Evolutionary conservation across 1,284 basidiomycete species (phyloP).

Genomic region (Sutorius eximius): DNA sequence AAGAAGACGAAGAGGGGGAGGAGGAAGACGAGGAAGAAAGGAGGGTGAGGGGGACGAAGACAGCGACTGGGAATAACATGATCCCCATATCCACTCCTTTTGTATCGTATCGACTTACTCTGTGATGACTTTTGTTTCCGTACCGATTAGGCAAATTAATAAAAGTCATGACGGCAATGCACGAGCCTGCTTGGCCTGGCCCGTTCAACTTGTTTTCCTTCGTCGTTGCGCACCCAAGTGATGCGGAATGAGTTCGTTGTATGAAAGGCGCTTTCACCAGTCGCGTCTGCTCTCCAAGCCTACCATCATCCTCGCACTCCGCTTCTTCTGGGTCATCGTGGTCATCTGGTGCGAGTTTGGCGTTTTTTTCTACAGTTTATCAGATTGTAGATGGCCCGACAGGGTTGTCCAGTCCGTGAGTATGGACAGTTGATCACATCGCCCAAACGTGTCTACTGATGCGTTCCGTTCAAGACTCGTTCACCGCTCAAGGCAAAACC

Average conservation of each 20-base stretch:
- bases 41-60: conserved; percentile 54
- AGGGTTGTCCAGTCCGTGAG: conserved; percentile 31
- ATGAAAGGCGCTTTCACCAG: conserved; percentile 28
- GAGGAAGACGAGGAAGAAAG: conserved; percentile 31
- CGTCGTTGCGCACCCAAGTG: not conserved
- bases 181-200: not conserved
- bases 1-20: conserved; percentile 41
- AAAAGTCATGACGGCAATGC: conserved; percentile 4
- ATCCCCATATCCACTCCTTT: not conserved
- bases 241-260: conserved; percentile 32
- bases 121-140: conserved; percentile 1
- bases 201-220: not conserved
- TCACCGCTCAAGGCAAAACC: conserved; percentile 29
- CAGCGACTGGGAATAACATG: conserved; percentile 68
- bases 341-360: conserved; percentile 74
- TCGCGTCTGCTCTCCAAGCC: conserved; percentile 26
- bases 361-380: conserved; percentile 51
- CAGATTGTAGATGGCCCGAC: conserved; percentile 63
- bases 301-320: conserved; percentile 36
- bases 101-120: not conserved
- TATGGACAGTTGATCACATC: conserved; percentile 1
- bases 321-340: conserved; percentile 55
- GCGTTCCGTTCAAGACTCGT: conserved; percentile 12
- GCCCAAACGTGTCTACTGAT: conserved; percentile 6
- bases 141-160: conserved; percentile 13